Base-by-base conservation (phyloP, 2,329 filamentous ascomycete genomes). In the Didymella keratinophila region DNA sequence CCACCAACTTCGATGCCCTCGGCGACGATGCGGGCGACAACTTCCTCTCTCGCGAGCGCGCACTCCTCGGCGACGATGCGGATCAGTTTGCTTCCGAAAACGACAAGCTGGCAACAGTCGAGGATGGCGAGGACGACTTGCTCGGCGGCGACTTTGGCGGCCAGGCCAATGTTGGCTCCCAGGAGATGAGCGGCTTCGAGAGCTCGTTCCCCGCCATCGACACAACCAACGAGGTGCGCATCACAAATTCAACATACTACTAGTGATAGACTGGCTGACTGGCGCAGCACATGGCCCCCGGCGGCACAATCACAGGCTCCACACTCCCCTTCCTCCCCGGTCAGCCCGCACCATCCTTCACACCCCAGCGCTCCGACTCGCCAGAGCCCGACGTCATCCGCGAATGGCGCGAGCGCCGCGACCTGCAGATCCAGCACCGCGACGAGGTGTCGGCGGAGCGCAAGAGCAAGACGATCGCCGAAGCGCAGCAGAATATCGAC, bases 401-500 rank as follows among this genome's bases (percentile, higher is more conserved):
- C 59, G 86, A 93, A 82, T 99, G 95, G 95, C 91, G 95, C 72
- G 91, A 94, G 79, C 89, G 90, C 73, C 90, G 95, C 65, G 91
- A 97, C 72, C 87, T 89, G 37, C 87, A 89, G 73, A 89, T 96
- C 66, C 84, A 89, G 69, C 93, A 93, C 78, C 91, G 94, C 71
- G 89, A 92, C 65, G 89, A 96, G 78, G 87, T 94, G 66, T 94
- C 94, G 53, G 87, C 88, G 41, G 84, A 87, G 65, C 92, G 93
- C 80, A 95, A 95, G 76, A 86, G 87, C 63, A 89, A 94, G 76
- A 97, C 93, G 1, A 82, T 97, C 74, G 88, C 92, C 76, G 92
- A 95, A 69, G 95, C 95, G 11, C 92, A 93, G 74, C 86, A 93
- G 76, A 95, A 96, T 78, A 96, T 99, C 65, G 95, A 99, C 77